Percentiles rank a stretch among this genome's conserved stretches.
Conservation (phyloP, 305 asterid genomes). For the Fraxinus greggii region DNA sequence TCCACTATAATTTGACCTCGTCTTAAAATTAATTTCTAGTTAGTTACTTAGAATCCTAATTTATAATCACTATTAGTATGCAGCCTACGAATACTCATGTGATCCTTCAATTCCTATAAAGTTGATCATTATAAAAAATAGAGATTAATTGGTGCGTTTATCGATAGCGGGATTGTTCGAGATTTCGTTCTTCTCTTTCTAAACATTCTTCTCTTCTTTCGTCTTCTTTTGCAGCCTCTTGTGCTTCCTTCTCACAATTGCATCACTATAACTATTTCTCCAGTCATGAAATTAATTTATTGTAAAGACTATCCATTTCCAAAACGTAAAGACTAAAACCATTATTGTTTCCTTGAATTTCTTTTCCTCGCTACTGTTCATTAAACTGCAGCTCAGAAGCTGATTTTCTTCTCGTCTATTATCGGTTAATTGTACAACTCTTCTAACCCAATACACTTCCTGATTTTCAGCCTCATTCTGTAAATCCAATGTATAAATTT, state of each 20-base stretch:
- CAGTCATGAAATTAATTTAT: background rate
- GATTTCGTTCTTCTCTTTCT: background rate
- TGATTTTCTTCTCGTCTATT: background rate
- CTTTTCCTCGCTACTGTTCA: background rate
- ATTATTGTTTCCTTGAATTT: background rate
- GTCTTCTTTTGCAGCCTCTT: background rate
- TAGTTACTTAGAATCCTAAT: background rate
- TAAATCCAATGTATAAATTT: background rate
- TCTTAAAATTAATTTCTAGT: background rate
- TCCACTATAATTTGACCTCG: background rate
- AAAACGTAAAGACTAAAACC: background rate
- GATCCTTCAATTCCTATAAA: background rate
- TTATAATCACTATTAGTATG: background rate
- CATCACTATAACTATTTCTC: background rate
- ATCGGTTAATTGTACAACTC: background rate
- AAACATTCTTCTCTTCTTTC: background rate
- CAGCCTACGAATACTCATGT: background rate
- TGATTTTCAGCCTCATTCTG: background rate
- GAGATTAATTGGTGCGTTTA: background rate
- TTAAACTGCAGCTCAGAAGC: background rate
- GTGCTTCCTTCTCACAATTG: background rate
- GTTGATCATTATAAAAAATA: background rate
- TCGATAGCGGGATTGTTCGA: background rate
- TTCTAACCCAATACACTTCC: background rate
- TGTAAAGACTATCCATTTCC: background rate